Evolutionary conservation across 352 stramenopile species (phyloP), one percentile per base, ranked within the genome.

Genomic region (Pythium insidiosum): DNA sequence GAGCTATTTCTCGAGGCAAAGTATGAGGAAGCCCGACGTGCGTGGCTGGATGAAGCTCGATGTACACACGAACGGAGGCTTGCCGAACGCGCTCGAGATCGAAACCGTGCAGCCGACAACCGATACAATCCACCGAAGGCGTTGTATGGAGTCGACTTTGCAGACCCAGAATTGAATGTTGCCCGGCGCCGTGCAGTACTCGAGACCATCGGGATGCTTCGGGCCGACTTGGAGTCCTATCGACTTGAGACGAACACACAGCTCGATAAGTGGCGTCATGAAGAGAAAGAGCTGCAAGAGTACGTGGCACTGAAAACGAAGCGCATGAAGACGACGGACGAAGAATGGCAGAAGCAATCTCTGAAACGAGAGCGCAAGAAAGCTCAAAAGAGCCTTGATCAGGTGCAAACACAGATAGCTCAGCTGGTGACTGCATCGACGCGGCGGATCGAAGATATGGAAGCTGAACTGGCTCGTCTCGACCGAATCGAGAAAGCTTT

Each of bases 291-390:
- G 38, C 43, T 92, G 18, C 56, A 78, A 25, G 74, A 84, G 21
- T 92, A 88, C 45, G 70, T 92, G 18, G 60, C 72, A 6, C 58
- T 89, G 9, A 92, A 92, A 43, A 60, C 55, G 6, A 89, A 87
- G 25, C 71, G 76, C 11, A 79, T 92, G 52, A 85, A 87, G 41
- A 64, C 54, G 12, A 87, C 72, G 16, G 72, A 78, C 5, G 74
- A 92, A 42, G 79, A 87, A 37, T 92, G 79, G 74, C 79, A 92
- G 37, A 78, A 78, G 30, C 79, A 89, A 37, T 84, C 79, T 29
- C 53, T 92, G 12, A 84, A 89, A 52, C 72, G 78, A 9, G 79
- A 89, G 20, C 78, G 73, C 43, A 92, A 92, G 61, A 89, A 87
- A 36, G 76, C 79, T 7, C 66, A 66, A 34, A 83, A 76, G 34